These are phyloP conservation scores for Cucurbita pepo DNA, from an alignment of 306 rosid genomes.

Conservation along the genomic window DNA sequence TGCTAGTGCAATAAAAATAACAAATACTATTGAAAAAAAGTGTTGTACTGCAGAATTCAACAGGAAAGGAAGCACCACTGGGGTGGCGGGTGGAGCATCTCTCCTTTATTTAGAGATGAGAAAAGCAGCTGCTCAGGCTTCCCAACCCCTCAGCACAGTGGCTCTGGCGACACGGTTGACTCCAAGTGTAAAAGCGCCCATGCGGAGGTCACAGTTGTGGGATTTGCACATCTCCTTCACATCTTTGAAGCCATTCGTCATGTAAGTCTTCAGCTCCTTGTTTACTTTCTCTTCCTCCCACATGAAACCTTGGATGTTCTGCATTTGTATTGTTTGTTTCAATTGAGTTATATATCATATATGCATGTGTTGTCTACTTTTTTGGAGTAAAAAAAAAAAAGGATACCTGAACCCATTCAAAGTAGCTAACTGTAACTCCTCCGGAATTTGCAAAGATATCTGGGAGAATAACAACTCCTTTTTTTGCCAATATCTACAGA, in stretches of 20 bases:
- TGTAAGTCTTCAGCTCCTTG: slow-evolving; percentile 47
- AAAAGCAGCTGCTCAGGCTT: slow-evolving; percentile 33
- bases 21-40: neutral
- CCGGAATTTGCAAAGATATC: slow-evolving; percentile 97
- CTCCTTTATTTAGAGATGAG: neutral
- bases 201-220: slow-evolving; percentile 64
- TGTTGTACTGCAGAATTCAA: neutral
- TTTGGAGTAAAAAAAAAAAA: neutral
- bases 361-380: neutral
- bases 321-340: slow-evolving; percentile 5
- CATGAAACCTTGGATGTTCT: slow-evolving; percentile 97
- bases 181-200: slow-evolving; percentile 89
- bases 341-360: neutral
- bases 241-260: slow-evolving; percentile 72
- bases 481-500: slow-evolving; percentile 59
- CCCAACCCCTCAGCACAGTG: slow-evolving; percentile 89
- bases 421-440: slow-evolving; percentile 90
- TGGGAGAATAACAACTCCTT: slow-evolving; percentile 76
- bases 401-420: slow-evolving; percentile 95
- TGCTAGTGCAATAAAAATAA: neutral
- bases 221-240: slow-evolving; percentile 80
- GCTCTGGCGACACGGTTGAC: slow-evolving; percentile 86
- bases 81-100: neutral
- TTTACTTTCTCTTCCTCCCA: slow-evolving; percentile 92
- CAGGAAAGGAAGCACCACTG: slow-evolving; percentile 4